These are phyloP conservation scores for Nidula microcarpa DNA, from an alignment of 768 basidiomycete species.

Conservation along the genomic window DNA sequence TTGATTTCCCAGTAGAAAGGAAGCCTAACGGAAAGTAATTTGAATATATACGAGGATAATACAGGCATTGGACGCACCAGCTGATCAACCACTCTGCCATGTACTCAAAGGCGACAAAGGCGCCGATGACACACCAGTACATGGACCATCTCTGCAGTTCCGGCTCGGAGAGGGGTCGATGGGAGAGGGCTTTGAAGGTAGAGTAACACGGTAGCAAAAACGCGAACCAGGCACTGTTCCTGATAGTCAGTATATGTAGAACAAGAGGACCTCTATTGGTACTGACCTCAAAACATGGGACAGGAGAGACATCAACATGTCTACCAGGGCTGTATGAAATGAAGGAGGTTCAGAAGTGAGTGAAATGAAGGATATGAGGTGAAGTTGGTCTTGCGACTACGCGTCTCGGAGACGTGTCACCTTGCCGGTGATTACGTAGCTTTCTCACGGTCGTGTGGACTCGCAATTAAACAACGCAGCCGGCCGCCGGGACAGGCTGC, in stretches of 20 bases:
- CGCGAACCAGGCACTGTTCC: constrained; percentile 73
- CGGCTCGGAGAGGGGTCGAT: constrained; percentile 44
- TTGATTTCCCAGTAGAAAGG: constrained; percentile 78
- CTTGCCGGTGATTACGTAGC: too few relatives aligned
- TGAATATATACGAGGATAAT: background rate
- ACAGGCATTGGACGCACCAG: constrained; percentile 42
- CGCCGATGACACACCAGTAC: constrained; percentile 65
- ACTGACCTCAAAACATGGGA: constrained; percentile 48
- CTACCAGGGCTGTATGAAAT: too few relatives aligned
- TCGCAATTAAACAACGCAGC: too few relatives aligned
- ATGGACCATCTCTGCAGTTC: constrained; percentile 54
- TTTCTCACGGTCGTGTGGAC: too few relatives aligned
- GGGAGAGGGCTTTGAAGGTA: constrained; percentile 65
- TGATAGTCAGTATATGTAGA: background rate
- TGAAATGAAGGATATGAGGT: too few relatives aligned
- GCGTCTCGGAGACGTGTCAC: too few relatives aligned
- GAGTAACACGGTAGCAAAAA: constrained; percentile 61
- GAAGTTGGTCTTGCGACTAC: too few relatives aligned
- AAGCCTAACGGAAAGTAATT: constrained; percentile 37
- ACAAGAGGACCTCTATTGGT: background rate
- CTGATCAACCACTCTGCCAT: constrained; percentile 59
- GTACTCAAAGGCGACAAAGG: constrained; percentile 61
- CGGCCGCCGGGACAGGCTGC: too few relatives aligned
- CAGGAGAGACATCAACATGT: constrained; percentile 40
- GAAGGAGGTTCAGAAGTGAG: too few relatives aligned